Percentiles rank a stretch among this genome's conserved stretches.
Conservation (phyloP, 208 protist species). For the Phytomonas serpens region DNA sequence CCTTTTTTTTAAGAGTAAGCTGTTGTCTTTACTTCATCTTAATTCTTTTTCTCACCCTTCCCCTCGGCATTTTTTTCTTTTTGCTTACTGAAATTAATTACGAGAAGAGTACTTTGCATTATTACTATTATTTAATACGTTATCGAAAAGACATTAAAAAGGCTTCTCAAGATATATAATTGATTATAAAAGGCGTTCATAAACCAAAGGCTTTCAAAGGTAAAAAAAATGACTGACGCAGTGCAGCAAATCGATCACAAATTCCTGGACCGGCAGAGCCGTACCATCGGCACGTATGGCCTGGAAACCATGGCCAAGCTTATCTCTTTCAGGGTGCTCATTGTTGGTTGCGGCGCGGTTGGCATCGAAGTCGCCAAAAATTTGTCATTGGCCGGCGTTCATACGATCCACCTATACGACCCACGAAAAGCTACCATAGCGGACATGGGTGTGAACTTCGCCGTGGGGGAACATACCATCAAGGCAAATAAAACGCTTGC, state of each 20-base stretch:
- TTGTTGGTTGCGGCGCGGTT: slow-evolving; percentile 86
- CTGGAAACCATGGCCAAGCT: slow-evolving; percentile 90
- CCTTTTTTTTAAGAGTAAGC: background rate
- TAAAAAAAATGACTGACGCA: background rate
- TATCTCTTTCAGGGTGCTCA: slow-evolving; percentile 84
- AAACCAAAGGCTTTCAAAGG: background rate
- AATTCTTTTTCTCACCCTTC: background rate
- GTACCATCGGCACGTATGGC: slow-evolving; percentile 90
- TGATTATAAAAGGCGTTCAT: background rate
- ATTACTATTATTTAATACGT: slow-evolving; percentile 10
- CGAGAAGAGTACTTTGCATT: background rate
- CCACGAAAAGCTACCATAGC: slow-evolving; percentile 26
- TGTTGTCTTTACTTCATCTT: background rate
- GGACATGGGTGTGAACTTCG: slow-evolving; percentile 90
- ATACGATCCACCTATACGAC: slow-evolving; percentile 80
- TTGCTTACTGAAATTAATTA: slow-evolving; percentile 2
- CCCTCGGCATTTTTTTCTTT: slow-evolving; percentile 6
- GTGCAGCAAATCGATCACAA: slow-evolving; percentile 57
- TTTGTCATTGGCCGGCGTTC: slow-evolving; percentile 79
- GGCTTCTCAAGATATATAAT: background rate
- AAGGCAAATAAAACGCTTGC: slow-evolving; percentile 38
- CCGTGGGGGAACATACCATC: slow-evolving; percentile 57
- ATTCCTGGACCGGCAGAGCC: slow-evolving; percentile 88
- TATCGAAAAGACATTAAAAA: background rate
- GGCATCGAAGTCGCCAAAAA: slow-evolving; percentile 92